Percentiles rank a stretch among this genome's conserved stretches.
These are phyloP conservation scores for Tolypocladium guangdongense DNA, from an alignment of 2,329 filamentous ascomycete genomes.

Conservation along the genomic window DNA sequence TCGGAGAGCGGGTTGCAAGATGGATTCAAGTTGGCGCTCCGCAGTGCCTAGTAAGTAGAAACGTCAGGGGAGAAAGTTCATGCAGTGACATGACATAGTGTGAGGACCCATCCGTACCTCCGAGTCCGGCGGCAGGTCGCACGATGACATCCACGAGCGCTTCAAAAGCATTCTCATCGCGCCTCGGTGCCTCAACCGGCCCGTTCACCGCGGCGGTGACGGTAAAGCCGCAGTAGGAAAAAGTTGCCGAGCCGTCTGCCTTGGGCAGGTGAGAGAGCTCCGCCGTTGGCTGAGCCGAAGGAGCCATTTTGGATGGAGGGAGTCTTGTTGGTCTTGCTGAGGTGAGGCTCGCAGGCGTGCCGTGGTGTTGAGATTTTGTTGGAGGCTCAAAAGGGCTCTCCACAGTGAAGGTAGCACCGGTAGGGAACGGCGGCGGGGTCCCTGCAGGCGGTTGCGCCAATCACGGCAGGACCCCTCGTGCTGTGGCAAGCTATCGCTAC, in stretches of 20 bases:
- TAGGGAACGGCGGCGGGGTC: not conserved
- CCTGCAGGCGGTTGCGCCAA: not conserved
- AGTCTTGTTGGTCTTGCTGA: conserved; percentile 1
- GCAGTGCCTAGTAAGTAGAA: conserved; percentile 47
- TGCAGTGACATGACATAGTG: no score
- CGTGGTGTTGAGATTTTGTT: conserved; percentile 3
- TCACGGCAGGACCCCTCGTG: not conserved
- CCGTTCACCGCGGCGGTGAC: conserved; percentile 84
- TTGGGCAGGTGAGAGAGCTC: conserved; percentile 51
- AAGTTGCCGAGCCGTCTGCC: conserved; percentile 71
- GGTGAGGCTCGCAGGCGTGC: conserved; percentile 5
- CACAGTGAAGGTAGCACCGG: no score
- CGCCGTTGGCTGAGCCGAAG: conserved; percentile 33
- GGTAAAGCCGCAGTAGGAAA: conserved; percentile 64
- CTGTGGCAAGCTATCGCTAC: not conserved
- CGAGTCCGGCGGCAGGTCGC: conserved; percentile 73
- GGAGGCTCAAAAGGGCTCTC: not conserved
- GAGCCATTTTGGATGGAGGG: not conserved
- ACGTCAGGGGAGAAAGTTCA: conserved; percentile 5
- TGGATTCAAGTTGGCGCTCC: conserved; percentile 71
- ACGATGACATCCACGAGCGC: conserved; percentile 84
- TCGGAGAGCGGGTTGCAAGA: conserved; percentile 61
- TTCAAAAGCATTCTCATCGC: conserved; percentile 87
- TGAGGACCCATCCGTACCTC: conserved; percentile 40
- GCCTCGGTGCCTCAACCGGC: conserved; percentile 77